Evolutionary conservation across 345 rosid genomes (phyloP).

Genomic region (Moricandia arvensis): DNA sequence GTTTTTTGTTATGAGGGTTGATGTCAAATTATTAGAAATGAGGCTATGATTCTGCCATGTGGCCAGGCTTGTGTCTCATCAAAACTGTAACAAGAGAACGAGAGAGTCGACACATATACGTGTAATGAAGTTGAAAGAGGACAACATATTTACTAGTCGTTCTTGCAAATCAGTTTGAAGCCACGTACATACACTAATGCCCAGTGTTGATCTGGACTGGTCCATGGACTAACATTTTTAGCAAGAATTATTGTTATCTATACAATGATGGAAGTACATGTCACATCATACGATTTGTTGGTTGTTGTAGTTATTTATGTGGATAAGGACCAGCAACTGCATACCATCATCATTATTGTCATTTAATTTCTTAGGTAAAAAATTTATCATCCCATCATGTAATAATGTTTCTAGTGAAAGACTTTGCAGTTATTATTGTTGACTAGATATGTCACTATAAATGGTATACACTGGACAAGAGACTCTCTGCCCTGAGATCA

Average conservation of each 20-base stretch:
- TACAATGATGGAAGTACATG: neutral
- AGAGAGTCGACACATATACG: slow-evolving; percentile 19
- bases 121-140: slow-evolving; percentile 9
- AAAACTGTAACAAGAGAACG: neutral
- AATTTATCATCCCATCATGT: neutral
- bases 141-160: neutral
- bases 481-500: no score
- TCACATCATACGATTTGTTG: slow-evolving; percentile 17
- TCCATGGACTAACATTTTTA: neutral
- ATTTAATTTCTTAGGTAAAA: neutral
- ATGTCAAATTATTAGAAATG: neutral
- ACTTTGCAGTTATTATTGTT: neutral
- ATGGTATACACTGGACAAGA: neutral
- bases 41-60: neutral
- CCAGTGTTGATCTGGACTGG: neutral
- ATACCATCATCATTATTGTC: neutral
- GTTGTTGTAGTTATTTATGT: slow-evolving; percentile 29
- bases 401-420: neutral
- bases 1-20: neutral
- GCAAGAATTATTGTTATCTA: neutral
- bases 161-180: neutral
- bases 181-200: neutral
- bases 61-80: slow-evolving; percentile 30
- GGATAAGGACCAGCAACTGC: slow-evolving; percentile 15
- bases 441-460: neutral